Evolutionary conservation across 129 eudicot genomes (phyloP), one percentile per base, ranked within the genome.

Genomic region (Centella asiatica): DNA sequence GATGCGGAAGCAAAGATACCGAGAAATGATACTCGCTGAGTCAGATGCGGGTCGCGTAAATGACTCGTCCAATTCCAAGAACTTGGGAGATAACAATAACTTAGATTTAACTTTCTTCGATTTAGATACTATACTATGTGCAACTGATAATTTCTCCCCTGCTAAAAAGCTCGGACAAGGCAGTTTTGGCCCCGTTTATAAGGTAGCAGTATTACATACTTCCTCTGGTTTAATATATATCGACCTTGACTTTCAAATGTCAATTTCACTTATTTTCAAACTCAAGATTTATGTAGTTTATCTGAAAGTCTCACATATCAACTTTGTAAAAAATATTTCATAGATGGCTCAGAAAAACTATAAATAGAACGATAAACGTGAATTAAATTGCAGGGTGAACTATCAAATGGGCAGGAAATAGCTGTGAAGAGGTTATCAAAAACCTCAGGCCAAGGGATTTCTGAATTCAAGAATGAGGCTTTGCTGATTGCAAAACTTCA

Each of bases 351-450:
- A 20, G 57, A 22, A 27, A 3, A 14, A 25, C 0, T 53, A 26
- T 15, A 11, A 34, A 25, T 15, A 39, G 50, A 37, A 22, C 0
- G 17, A 44, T 4, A 42, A 19, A 44, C 13, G 4, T 10, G 12
- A 12, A 22, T 56, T 25, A 9, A 6, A 18, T 58, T 63, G 72
- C 51, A 77, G 86, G 86, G 86, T 19, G 42, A n/a, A 12, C 25
- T 77, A 52, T 58, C 53, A 33, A 60, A 81, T 36, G 72, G 77
- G 23, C 57, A 66, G 68, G 75, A 70, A 62, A 67, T 81, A 20
- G 83, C 83, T 0, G 83, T 81, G n/a, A 81, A 81, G 64, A 81
- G 87, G 58, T 78, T 81, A 20, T 76, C 77, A 37, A 68, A 31
- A 31, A 71, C 55, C 32, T 82, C 88, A 1, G 63, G 75, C 13